These are phyloP conservation scores for Rhodotorula toruloides DNA, from an alignment of 768 basidiomycete species.

Conservation along the genomic window DNA sequence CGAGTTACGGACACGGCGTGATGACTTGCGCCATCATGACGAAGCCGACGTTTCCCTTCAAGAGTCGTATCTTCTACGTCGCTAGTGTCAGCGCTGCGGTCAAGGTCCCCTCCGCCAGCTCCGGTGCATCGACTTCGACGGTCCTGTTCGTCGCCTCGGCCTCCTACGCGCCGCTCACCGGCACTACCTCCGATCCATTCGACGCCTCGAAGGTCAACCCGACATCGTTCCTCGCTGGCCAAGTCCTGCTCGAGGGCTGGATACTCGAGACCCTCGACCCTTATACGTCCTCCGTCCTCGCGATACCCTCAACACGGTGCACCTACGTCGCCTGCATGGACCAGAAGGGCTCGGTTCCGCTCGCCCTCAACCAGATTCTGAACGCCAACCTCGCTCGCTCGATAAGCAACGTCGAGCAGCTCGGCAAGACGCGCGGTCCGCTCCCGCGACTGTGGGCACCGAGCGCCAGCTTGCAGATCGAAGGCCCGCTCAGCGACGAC, in stretches of 20 bases:
- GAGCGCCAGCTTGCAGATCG: slow-evolving; percentile 51
- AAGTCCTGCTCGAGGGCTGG: slow-evolving; percentile 87
- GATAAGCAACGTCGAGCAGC: slow-evolving; percentile 67
- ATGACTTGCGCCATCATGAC: slow-evolving; percentile 59
- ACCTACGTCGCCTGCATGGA: slow-evolving; percentile 79
- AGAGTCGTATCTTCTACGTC: slow-evolving; percentile 78
- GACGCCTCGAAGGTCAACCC: slow-evolving; percentile 66
- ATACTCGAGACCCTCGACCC: slow-evolving; percentile 93
- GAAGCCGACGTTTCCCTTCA: slow-evolving; percentile 75
- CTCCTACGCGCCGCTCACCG: slow-evolving; percentile 49
- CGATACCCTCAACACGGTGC: slow-evolving; percentile 86
- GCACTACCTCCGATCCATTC: slow-evolving; percentile 37
- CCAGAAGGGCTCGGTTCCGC: slow-evolving; percentile 71
- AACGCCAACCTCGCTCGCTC: slow-evolving; percentile 62
- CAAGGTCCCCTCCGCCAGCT: slow-evolving; percentile 45
- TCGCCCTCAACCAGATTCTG: slow-evolving; percentile 70
- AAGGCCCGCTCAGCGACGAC: slow-evolving; percentile 39
- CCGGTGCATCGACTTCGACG: slow-evolving; percentile 51
- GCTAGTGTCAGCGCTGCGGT: slow-evolving; percentile 63
- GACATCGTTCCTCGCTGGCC: slow-evolving; percentile 65
- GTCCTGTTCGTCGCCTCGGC: slow-evolving; percentile 78
- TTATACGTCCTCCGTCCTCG: slow-evolving; percentile 85
- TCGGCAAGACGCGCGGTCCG: slow-evolving; percentile 62
- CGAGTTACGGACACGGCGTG: slow-evolving; percentile 70
- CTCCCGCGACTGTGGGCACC: slow-evolving; percentile 68